Percentiles rank a stretch among this genome's conserved stretches.
Evolutionary conservation across 805 yeast species (phyloP).

Genomic region (Sugiyamaella smithiae): DNA sequence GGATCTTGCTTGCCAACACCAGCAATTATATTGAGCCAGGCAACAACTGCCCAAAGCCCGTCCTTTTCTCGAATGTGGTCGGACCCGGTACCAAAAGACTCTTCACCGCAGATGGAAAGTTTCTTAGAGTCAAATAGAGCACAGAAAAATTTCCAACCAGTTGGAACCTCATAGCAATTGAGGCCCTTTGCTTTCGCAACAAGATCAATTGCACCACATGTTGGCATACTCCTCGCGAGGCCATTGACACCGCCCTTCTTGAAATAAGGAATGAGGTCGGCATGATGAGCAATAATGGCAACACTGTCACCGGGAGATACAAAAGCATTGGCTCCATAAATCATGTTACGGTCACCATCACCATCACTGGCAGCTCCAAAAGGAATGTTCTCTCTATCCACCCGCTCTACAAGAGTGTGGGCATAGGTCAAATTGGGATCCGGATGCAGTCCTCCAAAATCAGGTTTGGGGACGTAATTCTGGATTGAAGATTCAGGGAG

Average conservation of each 20-base stretch:
- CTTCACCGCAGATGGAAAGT: constrained; percentile 96
- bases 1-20: constrained; percentile 60
- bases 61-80: constrained; percentile 97
- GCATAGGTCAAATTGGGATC: constrained; percentile 98
- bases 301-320: constrained; percentile 99
- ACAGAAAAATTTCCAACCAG: constrained; percentile 99
- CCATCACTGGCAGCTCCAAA: constrained; percentile 99
- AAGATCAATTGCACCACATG: constrained; percentile 87
- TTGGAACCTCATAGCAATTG: constrained; percentile 88
- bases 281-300: constrained; percentile 94
- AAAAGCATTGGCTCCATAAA: constrained; percentile 90
- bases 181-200: constrained; percentile 80
- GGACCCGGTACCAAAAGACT: constrained; percentile 96
- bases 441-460: constrained; percentile 97
- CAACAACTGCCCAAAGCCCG: constrained; percentile 96
- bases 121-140: constrained; percentile 90
- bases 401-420: constrained; percentile 75
- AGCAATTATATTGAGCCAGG: constrained; percentile 95
- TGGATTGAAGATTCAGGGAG: constrained; percentile 69
- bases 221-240: constrained; percentile 96
- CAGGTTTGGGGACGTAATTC: constrained; percentile 76
- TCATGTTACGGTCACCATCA: constrained; percentile 98
- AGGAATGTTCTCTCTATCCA: constrained; percentile 76
- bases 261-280: constrained; percentile 90
- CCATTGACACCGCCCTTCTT: constrained; percentile 82